A percentile compares a stretch with the other conserved stretches of the same genome.
These are phyloP conservation scores for Lycium ferocissimum DNA, from an alignment of 257 asterid species.

Conservation along the genomic window DNA sequence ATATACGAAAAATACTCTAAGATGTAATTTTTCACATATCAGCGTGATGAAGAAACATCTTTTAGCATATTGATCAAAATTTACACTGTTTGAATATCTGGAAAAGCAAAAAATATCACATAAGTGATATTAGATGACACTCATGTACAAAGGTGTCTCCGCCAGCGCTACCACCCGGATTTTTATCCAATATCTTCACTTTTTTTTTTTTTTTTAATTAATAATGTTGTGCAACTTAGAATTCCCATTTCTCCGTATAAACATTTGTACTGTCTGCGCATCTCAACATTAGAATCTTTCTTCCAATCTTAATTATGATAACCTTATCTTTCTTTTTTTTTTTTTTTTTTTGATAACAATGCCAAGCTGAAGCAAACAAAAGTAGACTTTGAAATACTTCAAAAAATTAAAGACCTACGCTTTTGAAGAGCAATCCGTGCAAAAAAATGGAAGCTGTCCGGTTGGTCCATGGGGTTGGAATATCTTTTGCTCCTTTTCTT, in stretches of 20 bases:
- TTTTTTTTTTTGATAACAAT: constrained; percentile 37
- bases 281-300: background rate
- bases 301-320: background rate
- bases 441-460: too few relatives aligned
- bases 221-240: background rate
- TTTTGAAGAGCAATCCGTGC: too few relatives aligned
- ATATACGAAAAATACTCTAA: background rate
- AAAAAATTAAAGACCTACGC: constrained; percentile 57
- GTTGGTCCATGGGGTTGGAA: too few relatives aligned
- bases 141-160: background rate
- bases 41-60: background rate
- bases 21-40: background rate
- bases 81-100: background rate
- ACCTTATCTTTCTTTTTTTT: background rate
- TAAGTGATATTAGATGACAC: background rate
- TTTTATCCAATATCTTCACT: background rate
- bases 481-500: too few relatives aligned
- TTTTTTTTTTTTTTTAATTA: background rate
- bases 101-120: too few relatives aligned
- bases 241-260: background rate
- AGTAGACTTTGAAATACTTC: constrained; percentile 64
- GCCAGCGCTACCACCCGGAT: background rate
- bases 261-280: background rate
- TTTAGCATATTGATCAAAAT: background rate
- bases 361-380: constrained; percentile 82